phyloP scores from a whole-genome alignment of 306 rosid genomes.

The Biancaea sappan region DNA sequence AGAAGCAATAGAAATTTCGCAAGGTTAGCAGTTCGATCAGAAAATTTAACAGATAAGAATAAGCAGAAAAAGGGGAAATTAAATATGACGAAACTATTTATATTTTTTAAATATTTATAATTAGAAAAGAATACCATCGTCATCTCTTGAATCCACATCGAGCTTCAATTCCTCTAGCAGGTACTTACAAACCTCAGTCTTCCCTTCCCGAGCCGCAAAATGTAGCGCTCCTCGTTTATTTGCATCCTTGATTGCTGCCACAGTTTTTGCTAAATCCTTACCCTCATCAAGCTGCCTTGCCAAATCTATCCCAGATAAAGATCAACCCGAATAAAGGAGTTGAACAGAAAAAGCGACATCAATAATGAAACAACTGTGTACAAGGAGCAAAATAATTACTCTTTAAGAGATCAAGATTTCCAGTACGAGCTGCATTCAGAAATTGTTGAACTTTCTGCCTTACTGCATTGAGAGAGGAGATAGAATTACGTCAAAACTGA shows the following conservation, averaged over 20 bases:
- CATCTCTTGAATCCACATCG: conserved; percentile 73
- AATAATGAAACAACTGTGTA: not conserved
- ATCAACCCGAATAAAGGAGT: conserved; percentile 13
- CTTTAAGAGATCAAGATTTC: conserved; percentile 80
- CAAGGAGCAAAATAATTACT: conserved; percentile 41
- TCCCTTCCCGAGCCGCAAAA: conserved; percentile 88
- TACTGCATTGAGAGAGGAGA: conserved; percentile 47
- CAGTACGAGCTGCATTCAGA: conserved; percentile 81
- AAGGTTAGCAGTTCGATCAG: not conserved
- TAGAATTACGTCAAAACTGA: not conserved
- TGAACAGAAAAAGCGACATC: not conserved
- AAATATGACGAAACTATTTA: not conserved
- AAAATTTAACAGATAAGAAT: not conserved
- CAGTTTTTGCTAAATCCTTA: conserved; percentile 62
- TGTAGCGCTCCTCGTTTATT: conserved; percentile 94
- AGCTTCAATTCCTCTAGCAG: conserved; percentile 81
- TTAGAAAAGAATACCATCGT: conserved; percentile 63
- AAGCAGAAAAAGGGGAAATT: not conserved
- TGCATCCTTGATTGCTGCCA: conserved; percentile 83
- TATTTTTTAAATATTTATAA: not conserved
- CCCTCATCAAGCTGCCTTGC: conserved; percentile 78
- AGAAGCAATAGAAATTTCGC: conserved; percentile 11
- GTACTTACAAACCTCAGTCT: conserved; percentile 75
- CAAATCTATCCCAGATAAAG: conserved; percentile 49
- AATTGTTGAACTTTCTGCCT: conserved; percentile 81